Base-by-base conservation (phyloP, 2,329 filamentous ascomycete genomes). In the Endothia cerciana region DNA sequence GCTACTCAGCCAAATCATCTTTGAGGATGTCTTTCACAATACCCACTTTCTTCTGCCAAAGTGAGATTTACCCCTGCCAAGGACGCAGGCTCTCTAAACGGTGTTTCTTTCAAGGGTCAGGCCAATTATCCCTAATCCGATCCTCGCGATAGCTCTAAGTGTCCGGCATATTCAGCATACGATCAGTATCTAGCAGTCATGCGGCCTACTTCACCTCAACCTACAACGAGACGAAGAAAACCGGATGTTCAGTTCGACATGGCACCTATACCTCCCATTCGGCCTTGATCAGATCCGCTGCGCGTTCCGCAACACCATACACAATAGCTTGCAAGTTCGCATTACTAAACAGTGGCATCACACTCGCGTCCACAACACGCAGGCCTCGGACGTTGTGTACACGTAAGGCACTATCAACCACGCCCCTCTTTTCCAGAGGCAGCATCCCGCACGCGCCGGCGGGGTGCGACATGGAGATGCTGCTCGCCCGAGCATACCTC, bases 371-470 rank as follows among this genome's bases (percentile, higher is more conserved):
- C 2, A 73, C 77, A 10, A 81, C 70, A 71, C 80, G 81, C 51
- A 82, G 73, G 7, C 76, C 75, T 63, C 71, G 65, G 0, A 78
- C 75, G 0, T 79, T 80, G 62, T 82, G 76, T 40, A 83, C 80
- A 36, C 76, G 78, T 56, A 82, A 69, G 11, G 74, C 72, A 25
- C 68, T 72, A 64, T 82, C 80, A 1, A 83, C 78, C 15, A 81
- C 80, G 38, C 80, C 80, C 22, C 73, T 71, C 49, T 78, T 55
- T 36, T 78, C 77, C 25, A 72, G 70, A 36, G 77, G 76, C 60
- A 74, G 77, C 80, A 82, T 82, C 69, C 77, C 78, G 60, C 72
- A 75, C 10, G 80, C 81, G 17, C 78, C 78, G 6, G 80, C 64
- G 10, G 75, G 77, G 70, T 82, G 79, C 78, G 78, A 82, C 4